These are phyloP conservation scores for Taxawa tesnikishii DNA, from an alignment of 2,329 filamentous ascomycete genomes.

Conservation along the genomic window DNA sequence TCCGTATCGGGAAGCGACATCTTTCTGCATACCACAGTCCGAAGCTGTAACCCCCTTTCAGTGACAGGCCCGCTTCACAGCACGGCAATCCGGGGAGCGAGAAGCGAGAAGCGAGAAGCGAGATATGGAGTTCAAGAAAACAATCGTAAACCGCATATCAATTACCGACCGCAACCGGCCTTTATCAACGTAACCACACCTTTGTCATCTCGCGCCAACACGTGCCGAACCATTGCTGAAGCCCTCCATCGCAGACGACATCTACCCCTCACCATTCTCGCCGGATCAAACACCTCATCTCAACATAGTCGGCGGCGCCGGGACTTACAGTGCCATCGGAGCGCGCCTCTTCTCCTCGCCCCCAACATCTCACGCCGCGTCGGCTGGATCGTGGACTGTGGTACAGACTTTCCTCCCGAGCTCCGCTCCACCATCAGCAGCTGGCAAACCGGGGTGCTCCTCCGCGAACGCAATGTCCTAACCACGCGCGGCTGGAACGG, in stretches of 20 bases:
- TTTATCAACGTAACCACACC: too few species aligned
- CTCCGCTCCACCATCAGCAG: slow-evolving; percentile 52
- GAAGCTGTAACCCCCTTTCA: too few species aligned
- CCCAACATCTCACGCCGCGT: slow-evolving; percentile 55
- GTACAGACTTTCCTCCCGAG: slow-evolving; percentile 67
- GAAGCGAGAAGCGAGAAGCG: too few species aligned
- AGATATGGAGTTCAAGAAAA: too few species aligned
- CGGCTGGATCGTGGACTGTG: slow-evolving; percentile 85
- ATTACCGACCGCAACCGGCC: too few species aligned
- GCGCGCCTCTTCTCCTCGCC: slow-evolving; percentile 80
- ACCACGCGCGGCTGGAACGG: slow-evolving; percentile 92
- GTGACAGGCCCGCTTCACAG: too few species aligned
- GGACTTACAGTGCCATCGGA: slow-evolving; percentile 74
- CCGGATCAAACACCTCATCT: slow-evolving; percentile 44
- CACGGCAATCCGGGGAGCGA: too few species aligned
- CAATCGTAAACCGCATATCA: too few species aligned
- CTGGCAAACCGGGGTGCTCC: slow-evolving; percentile 64
- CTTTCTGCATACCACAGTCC: too few species aligned
- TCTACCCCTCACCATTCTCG: slow-evolving; percentile 64
- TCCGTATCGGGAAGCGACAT: too few species aligned
- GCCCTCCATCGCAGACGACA: slow-evolving; percentile 58
- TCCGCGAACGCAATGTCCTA: slow-evolving; percentile 55
- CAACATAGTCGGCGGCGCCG: slow-evolving; percentile 78
- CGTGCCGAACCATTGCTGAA: too few species aligned
- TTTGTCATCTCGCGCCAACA: too few species aligned